A percentile compares a stretch with the other conserved stretches of the same genome.
Evolutionary conservation across 345 rosid species (phyloP).

Genomic region (Populus davidiana): DNA sequence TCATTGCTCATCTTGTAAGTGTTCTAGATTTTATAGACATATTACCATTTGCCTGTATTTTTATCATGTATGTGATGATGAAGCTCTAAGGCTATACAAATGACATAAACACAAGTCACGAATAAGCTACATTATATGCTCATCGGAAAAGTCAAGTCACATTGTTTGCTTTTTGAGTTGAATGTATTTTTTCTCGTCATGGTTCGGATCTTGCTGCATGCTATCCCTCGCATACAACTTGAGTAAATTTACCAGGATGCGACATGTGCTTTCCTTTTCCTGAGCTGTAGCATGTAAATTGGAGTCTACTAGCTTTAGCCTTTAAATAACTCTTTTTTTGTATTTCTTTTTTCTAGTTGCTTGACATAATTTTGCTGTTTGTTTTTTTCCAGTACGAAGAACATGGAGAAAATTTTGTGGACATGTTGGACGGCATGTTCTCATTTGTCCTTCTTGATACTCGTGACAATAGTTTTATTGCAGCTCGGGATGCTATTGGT

Average conservation of each 20-base stretch:
- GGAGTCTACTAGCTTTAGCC: neutral
- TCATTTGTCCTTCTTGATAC: constrained; percentile 79
- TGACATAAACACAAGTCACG: neutral
- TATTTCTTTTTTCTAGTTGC: neutral
- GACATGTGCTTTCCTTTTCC: neutral
- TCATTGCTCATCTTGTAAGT: constrained; percentile 85
- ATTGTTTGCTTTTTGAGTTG: neutral
- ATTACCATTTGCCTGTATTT: neutral
- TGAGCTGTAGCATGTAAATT: neutral
- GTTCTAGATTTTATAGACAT: neutral
- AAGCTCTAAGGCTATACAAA: neutral
- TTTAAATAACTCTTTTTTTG: neutral
- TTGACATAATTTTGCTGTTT: neutral
- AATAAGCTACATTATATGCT: neutral
- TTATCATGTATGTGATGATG: neutral
- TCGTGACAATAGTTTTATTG: constrained; percentile 68
- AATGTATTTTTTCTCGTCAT: neutral
- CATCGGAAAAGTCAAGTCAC: neutral
- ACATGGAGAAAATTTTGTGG: constrained; percentile 66
- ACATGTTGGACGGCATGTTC: constrained; percentile 86
- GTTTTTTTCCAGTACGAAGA: constrained; percentile 60
- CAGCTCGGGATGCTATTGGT: constrained; percentile 78
- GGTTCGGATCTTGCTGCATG: neutral
- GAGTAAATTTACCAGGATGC: too few species aligned
- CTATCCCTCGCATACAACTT: neutral